Evolutionary conservation across 495 filamentous ascomycete genomes (phyloP).

Genomic region (Lindgomyces ingoldianus): DNA sequence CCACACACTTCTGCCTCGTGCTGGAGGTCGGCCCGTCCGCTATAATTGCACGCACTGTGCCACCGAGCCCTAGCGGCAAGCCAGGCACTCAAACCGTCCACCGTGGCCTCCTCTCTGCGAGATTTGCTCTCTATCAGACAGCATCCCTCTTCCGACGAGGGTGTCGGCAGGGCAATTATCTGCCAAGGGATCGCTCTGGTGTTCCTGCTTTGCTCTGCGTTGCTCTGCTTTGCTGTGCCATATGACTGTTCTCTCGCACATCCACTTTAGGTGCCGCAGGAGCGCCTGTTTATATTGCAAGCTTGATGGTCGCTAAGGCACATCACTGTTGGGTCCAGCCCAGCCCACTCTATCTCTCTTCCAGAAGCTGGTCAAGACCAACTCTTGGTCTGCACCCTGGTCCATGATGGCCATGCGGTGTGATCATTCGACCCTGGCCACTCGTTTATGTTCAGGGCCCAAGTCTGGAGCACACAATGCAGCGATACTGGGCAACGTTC

Average conservation of each 20-base stretch:
- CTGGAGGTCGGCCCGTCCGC: slow-evolving; percentile 21
- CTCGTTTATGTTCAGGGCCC: not conserved
- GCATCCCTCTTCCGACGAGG: not conserved
- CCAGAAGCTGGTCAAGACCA: slow-evolving; percentile 26
- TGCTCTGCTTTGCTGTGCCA: slow-evolving; percentile 6
- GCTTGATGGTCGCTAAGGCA: slow-evolving; percentile 19
- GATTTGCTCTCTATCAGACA: slow-evolving; percentile 13
- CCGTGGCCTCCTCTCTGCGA: too few relatives aligned
- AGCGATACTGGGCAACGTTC: slow-evolving; percentile 7
- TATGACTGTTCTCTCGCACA: slow-evolving; percentile 5
- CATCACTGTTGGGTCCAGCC: slow-evolving; percentile 18
- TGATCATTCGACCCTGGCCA: slow-evolving; percentile 25
- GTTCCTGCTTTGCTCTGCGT: slow-evolving; percentile 16
- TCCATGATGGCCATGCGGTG: slow-evolving; percentile 4
- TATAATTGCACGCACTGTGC: not conserved
- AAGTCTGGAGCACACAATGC: not conserved
- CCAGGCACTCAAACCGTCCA: too few relatives aligned
- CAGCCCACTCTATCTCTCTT: slow-evolving; percentile 15
- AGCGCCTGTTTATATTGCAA: slow-evolving; percentile 26
- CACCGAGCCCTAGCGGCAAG: not conserved
- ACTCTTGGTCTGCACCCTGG: not conserved
- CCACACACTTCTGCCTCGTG: slow-evolving; percentile 1
- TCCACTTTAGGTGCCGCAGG: slow-evolving; percentile 32
- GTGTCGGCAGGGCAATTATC: slow-evolving; percentile 1
- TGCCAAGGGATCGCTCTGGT: slow-evolving; percentile 13